Evolutionary conservation across 2,329 filamentous ascomycete genomes (phyloP), one percentile per base, ranked within the genome.

Genomic region (Pyrenophora tritici-repentis): DNA sequence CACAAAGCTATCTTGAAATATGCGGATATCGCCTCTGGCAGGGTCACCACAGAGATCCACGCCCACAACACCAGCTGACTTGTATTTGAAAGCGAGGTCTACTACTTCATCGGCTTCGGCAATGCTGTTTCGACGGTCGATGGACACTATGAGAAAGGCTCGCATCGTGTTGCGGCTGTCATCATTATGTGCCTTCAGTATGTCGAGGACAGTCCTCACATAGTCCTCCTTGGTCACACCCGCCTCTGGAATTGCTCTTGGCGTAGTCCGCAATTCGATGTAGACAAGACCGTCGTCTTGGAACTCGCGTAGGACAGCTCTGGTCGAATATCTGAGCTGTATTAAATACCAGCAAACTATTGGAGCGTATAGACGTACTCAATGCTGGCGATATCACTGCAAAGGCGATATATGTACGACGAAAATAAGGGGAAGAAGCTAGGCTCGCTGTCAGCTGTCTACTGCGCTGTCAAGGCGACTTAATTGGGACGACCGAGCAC

Each of bases 41-140:
- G 89, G 90, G 65, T 95, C 85, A 14, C 90, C 90, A 71, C 89
- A 93, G 16, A 94, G 81, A 66, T 94, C 90, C 17, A 94, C 72
- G 12, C 86, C 90, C 1, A 93, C 86, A 4, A 93, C 82, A 14
- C 84, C 83, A 4, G 73, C 66, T 32, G 63, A 57, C 12, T 73
- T 74, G 67, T 86, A 83, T 50, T 76, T 75, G 39, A 81, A 70
- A 1, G 88, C 88, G 1, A 94, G 79, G 14, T 81, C 74, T 18
- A 92, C 79, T 3, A 86, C 82, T 53, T 86, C 78, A n/a, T 77
- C 64, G 0, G 89, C 89, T 56, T 88, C 83, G 1, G 73, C 66
- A 7, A 77, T 61, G 7, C 81, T 78, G 58, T 83, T 84, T 16
- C 86, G 81, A 14, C 90, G 83, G 72, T 95, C 90, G 33, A 93